Evolutionary conservation across 768 basidiomycete genomes (phyloP).

Genomic region (Clavulina sp.): DNA sequence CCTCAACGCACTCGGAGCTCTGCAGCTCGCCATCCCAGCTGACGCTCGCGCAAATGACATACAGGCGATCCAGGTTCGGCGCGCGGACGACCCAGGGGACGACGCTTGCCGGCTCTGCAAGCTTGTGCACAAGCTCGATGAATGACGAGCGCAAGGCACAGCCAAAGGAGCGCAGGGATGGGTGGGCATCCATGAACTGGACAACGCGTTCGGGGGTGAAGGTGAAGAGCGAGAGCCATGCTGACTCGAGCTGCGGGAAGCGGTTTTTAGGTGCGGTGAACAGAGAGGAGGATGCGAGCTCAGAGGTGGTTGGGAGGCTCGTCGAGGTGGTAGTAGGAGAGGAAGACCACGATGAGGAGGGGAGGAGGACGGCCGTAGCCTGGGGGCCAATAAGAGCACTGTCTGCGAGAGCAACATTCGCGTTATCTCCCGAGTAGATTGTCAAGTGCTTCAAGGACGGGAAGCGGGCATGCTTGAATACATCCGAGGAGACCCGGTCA

Average conservation of each 20-base stretch:
- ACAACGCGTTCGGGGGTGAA: not conserved
- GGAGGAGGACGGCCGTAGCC: too few relatives aligned
- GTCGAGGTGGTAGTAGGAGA: too few relatives aligned
- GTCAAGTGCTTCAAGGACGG: too few relatives aligned
- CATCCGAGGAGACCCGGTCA: too few relatives aligned
- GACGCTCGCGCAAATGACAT: not conserved
- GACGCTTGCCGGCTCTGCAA: not conserved
- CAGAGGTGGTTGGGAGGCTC: too few relatives aligned
- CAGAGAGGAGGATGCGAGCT: too few relatives aligned
- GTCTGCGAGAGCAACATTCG: too few relatives aligned
- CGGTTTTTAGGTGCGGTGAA: too few relatives aligned
- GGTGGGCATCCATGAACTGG: not conserved
- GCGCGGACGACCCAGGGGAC: not conserved
- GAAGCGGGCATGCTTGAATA: too few relatives aligned
- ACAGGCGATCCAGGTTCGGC: not conserved
- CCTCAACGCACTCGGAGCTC: not conserved
- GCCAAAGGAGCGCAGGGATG: not conserved
- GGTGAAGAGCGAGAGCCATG: not conserved
- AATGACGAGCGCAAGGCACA: not conserved
- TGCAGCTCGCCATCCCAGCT: not conserved
- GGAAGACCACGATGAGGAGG: too few relatives aligned
- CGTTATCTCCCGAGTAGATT: too few relatives aligned
- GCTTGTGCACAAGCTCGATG: not conserved
- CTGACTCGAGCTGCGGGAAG: not conserved
- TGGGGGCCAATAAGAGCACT: too few relatives aligned